Evolutionary conservation across 305 asterid species (phyloP), one percentile per base, ranked within the genome.

Genomic region (Ajuga reptans): DNA sequence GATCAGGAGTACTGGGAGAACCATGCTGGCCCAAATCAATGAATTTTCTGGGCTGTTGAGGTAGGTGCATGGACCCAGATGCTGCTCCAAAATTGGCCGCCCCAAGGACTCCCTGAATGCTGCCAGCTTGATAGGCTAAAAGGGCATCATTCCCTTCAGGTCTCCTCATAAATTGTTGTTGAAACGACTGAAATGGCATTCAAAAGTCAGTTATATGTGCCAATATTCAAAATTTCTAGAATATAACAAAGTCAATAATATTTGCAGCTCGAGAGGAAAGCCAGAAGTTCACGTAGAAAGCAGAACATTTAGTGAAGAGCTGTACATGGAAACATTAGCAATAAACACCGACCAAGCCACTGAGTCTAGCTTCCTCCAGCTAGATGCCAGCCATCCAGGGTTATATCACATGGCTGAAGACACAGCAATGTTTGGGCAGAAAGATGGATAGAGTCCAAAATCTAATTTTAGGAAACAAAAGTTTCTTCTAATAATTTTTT

Each of bases 141-240:
- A 76, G 80, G 52, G 91, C 81, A 39, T 88, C 98, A 71, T 83
- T 88, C 60, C 95, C 98, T 57, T 91, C 99, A 55, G 96, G 87
- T 78, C 96, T 88, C 77, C 93, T 86, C 73, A 87, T 74, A 75
- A 84, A 85, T 57, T 87, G 98, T 73, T 89, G 96, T 65, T 83
- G 95, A 77, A 87, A 77, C 12, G 86, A 65, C 96, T 87, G 85
- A 81, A 80, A 77, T 57, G 29, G 45, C 46, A 79, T 50, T 59
- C 59, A 62, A 63, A 69, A 67, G 59, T 69, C 53, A 61, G 43
- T 53, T 58, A 49, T 55, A 12, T 36, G 24, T 60, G 66, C 27
- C 49, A 60, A 29, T 21, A 56, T 47, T 68, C 16, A 59, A 41
- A n/a, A 31, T 31, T 31, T 3, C 59, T 21, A 74, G 41, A 70